Conservation (phyloP, 257 asterid species). For the Solanum chmielewskii region DNA sequence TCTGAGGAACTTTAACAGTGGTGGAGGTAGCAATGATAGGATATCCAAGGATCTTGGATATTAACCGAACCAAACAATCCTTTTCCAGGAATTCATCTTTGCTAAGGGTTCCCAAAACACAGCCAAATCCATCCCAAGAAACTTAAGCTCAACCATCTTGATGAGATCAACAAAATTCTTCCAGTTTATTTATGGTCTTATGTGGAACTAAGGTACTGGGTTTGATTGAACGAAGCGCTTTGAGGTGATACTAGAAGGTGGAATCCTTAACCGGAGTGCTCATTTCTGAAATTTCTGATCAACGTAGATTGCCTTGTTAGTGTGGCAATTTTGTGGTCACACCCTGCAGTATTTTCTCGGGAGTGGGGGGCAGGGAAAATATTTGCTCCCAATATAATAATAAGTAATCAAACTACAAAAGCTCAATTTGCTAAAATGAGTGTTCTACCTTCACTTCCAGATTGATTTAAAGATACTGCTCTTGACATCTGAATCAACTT, state of each 20-base stretch:
- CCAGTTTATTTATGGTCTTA: background rate
- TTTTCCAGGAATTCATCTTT: conserved; percentile 72
- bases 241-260: background rate
- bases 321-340: background rate
- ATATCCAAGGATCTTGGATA: conserved; percentile 80
- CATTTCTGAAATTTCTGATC: background rate
- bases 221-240: background rate
- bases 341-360: background rate
- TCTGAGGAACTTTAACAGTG: conserved; percentile 89
- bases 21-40: conserved; percentile 85
- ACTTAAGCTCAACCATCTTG: conserved; percentile 20
- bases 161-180: background rate
- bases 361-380: background rate
- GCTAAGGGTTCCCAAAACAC: conserved; percentile 54
- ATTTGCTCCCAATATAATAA: background rate
- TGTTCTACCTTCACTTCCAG: conserved; percentile 39
- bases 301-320: background rate
- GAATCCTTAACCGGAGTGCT: background rate
- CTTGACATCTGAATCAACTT: conserved; percentile 59
- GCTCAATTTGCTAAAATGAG: background rate
- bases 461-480: conserved; percentile 30
- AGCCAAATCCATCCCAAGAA: conserved; percentile 75
- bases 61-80: conserved; percentile 71
- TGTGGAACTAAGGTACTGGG: background rate
- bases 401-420: background rate